Conservation (phyloP, 2,329 filamentous ascomycete species). For the Xylaria hypoxylon region DNA sequence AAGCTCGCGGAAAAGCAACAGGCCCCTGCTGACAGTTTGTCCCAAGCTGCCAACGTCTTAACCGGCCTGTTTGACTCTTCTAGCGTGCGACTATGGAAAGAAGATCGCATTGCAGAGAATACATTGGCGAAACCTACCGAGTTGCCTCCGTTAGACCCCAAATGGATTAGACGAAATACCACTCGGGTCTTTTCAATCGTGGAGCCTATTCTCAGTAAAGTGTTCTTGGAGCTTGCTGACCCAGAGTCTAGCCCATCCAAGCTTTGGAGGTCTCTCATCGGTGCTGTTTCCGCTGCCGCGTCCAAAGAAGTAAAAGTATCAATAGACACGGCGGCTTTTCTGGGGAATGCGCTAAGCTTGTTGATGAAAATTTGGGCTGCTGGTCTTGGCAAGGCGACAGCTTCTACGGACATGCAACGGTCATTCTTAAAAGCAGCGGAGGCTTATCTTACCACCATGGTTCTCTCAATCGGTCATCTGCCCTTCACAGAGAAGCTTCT, state of each 20-base stretch:
- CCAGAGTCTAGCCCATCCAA: slow-evolving; percentile 64
- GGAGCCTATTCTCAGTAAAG: slow-evolving; percentile 68
- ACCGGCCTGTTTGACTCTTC: slow-evolving; percentile 75
- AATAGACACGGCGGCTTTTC: slow-evolving; percentile 81
- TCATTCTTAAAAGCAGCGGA: slow-evolving; percentile 67
- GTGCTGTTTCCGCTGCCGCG: slow-evolving; percentile 73
- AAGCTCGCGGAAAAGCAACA: slow-evolving; percentile 51
- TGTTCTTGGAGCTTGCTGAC: slow-evolving; percentile 71
- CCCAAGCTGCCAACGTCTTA: slow-evolving; percentile 75
- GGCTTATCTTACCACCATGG: slow-evolving; percentile 61
- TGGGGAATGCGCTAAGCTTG: slow-evolving; percentile 77
- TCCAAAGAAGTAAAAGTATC: slow-evolving; percentile 92
- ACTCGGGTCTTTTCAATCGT: slow-evolving; percentile 72
- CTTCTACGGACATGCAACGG: slow-evolving; percentile 60
- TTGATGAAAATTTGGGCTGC: slow-evolving; percentile 76
- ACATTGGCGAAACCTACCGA: slow-evolving; percentile 74
- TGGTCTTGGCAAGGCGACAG: slow-evolving; percentile 66
- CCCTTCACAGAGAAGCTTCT: slow-evolving; percentile 73
- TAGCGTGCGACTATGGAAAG: slow-evolving; percentile 74
- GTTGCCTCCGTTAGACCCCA: slow-evolving; percentile 83
- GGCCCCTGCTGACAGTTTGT: slow-evolving; percentile 60
- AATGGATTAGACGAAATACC: slow-evolving; percentile 85
- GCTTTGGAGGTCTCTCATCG: slow-evolving; percentile 72
- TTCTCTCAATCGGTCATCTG: slow-evolving; percentile 65
- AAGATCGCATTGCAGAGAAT: slow-evolving; percentile 74